These are phyloP conservation scores for Penicillium expansum DNA, from an alignment of 2,329 filamentous ascomycete species.

Conservation along the genomic window DNA sequence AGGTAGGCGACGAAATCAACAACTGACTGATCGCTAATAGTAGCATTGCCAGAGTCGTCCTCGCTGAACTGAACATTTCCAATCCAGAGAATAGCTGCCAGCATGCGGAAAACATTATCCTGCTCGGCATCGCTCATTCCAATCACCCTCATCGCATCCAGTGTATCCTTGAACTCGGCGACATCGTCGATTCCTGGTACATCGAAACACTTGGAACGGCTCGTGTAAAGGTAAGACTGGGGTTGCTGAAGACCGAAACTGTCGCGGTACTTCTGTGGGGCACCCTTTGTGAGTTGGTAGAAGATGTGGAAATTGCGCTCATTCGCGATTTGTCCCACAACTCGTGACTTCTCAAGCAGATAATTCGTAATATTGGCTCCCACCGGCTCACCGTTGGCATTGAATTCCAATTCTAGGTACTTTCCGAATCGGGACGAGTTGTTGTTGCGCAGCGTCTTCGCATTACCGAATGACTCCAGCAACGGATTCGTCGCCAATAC, in stretches of 20 bases:
- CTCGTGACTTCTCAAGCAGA: slow-evolving; percentile 88
- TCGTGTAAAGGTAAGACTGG: slow-evolving; percentile 90
- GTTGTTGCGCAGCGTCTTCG: slow-evolving; percentile 96
- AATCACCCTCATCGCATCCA: slow-evolving; percentile 94
- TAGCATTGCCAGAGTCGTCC: slow-evolving; percentile 83
- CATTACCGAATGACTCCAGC: slow-evolving; percentile 96
- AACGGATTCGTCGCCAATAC: slow-evolving; percentile 96
- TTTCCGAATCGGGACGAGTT: slow-evolving; percentile 99
- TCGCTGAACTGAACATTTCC: slow-evolving; percentile 91
- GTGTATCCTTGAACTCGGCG: slow-evolving; percentile 82
- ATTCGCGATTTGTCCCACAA: slow-evolving; percentile 90
- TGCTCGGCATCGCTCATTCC: slow-evolving; percentile 84
- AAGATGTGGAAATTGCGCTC: slow-evolving; percentile 99
- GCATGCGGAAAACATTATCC: slow-evolving; percentile 94
- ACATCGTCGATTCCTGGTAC: slow-evolving; percentile 92
- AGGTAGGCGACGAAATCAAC: slow-evolving; percentile 94
- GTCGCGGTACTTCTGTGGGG: slow-evolving; percentile 79
- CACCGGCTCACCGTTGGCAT: slow-evolving; percentile 82
- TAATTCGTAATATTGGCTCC: slow-evolving; percentile 99
- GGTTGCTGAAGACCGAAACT: slow-evolving; percentile 89
- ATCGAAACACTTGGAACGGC: slow-evolving; percentile 88
- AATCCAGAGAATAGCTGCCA: slow-evolving; percentile 87
- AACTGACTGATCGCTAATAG: slow-evolving; percentile 82
- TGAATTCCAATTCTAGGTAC: slow-evolving; percentile 97
- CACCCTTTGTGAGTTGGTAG: slow-evolving; percentile 97